Percentiles rank a stretch among this genome's conserved stretches.
Evolutionary conservation across 2,329 filamentous ascomycete species (phyloP).

Genomic region (Colletotrichum sp.): DNA sequence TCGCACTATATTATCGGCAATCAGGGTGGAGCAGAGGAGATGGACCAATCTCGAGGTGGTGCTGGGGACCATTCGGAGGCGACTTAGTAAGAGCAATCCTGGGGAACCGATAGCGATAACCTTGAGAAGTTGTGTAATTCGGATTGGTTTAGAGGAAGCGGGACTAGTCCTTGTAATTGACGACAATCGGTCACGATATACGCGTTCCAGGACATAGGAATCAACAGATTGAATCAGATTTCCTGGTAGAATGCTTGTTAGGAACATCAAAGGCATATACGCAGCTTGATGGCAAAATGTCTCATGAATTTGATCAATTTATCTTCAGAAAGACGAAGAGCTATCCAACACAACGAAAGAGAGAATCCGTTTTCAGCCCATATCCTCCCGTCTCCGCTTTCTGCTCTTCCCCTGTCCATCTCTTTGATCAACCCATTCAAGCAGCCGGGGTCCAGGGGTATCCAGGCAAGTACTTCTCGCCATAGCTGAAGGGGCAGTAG

Average conservation of each 20-base stretch:
- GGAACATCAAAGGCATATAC: background rate
- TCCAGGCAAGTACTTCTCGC: background rate
- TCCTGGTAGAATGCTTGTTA: background rate
- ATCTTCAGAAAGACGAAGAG: background rate
- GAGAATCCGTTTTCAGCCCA: background rate
- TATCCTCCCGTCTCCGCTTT: background rate
- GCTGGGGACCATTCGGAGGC: background rate
- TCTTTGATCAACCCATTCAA: background rate
- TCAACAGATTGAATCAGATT: background rate
- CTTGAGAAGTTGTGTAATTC: background rate
- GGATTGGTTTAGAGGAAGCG: background rate
- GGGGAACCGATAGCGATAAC: background rate
- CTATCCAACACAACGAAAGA: background rate
- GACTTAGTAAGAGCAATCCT: background rate
- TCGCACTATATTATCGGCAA: background rate
- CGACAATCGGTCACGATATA: background rate
- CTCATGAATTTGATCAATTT: background rate
- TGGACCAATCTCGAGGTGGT: background rate
- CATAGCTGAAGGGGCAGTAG: constrained; percentile 18
- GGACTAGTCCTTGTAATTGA: background rate
- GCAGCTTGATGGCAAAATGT: background rate
- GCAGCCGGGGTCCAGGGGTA: background rate
- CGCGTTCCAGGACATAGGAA: background rate
- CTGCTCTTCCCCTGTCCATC: background rate
- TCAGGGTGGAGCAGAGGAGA: background rate